Evolutionary conservation across 1,139 yeast genomes (phyloP), one percentile per base, ranked within the genome.

Genomic region (Kurtzmaniella natalensis): DNA sequence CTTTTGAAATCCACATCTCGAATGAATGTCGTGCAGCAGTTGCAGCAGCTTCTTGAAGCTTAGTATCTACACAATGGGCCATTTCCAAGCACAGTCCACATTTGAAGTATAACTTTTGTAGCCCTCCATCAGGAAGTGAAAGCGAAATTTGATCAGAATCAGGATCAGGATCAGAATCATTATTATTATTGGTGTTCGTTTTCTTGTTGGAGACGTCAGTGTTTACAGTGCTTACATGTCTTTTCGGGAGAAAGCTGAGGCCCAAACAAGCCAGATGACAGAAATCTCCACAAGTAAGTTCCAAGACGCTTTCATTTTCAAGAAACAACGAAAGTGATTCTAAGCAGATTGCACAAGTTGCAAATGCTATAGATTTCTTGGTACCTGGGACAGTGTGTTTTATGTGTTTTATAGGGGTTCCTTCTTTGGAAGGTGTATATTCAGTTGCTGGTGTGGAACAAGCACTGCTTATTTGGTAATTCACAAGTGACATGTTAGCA

Each of bases 201-300:
- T 21, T 21, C 9, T 5, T n/a, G 5, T n/a, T n/a, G 24, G 9
- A 10, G 13, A 21, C 10, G 11, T 21, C 24, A 4, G 24, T 21
- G 5, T 8, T 13, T 5, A 5, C 13, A 5, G 24, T n/a, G 11
- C 9, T 13, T 4, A 8, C 13, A 21, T n/a, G 24, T n/a, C 11
- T 21, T 5, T 21, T 8, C 10, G 11, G 4, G 10, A 5, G 24
- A 8, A 4, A 10, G 24, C 9, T 7, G 11, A 23, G 16, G 5
- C 22, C 3, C 11, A 21, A 28, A 11, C 38, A 35, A 10, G 8
- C 14, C 36, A 32, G 36, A 28, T 35, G 38, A 25, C 36, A 32
- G 16, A 32, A 32, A 15, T 35, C 33, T 5, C 38, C 38, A 23
- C 38, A 35, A 6, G 33, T 14, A 3, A 35, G 30, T 17, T 35